phyloP scores from a whole-genome alignment of 2,329 filamentous ascomycete genomes.

The Sporothrix globosa region DNA sequence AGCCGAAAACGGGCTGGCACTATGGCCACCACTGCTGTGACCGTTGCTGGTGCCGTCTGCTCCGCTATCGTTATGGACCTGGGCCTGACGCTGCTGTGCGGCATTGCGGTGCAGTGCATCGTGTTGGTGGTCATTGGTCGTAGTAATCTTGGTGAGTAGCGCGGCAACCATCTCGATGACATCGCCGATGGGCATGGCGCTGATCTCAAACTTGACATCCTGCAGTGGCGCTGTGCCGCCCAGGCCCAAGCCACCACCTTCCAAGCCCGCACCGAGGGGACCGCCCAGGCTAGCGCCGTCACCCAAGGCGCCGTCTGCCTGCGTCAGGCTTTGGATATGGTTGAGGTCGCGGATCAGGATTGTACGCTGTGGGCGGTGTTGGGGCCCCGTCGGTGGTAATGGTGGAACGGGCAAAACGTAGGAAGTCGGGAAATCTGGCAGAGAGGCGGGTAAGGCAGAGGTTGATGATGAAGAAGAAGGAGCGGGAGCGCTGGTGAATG shows the following conservation, averaged over 20 bases:
- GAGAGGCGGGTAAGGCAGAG: neutral
- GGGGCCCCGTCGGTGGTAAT: constrained; percentile 38
- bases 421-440: neutral
- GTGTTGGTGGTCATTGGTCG: constrained; percentile 92
- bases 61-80: constrained; percentile 44
- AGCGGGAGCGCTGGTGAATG: constrained; percentile 29
- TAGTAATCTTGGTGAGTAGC: constrained; percentile 93
- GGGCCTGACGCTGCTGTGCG: constrained; percentile 55
- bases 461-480: neutral
- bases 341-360: constrained; percentile 86
- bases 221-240: constrained; percentile 55
- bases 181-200: constrained; percentile 93
- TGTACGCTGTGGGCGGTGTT: constrained; percentile 52
- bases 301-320: constrained; percentile 69
- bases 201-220: constrained; percentile 84
- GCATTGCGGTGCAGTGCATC: constrained; percentile 80
- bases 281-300: constrained; percentile 53
- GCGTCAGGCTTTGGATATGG: constrained; percentile 87
- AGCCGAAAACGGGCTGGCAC: constrained; percentile 55
- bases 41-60: neutral
- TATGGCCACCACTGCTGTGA: constrained; percentile 52
- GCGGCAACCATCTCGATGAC: constrained; percentile 99
- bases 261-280: constrained; percentile 55
- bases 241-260: constrained; percentile 54
- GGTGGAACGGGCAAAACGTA: constrained; percentile 38